Percentiles rank a stretch among this genome's conserved stretches.
These are phyloP conservation scores for Panellus pusillus DNA, from an alignment of 768 basidiomycete genomes.

Conservation along the genomic window DNA sequence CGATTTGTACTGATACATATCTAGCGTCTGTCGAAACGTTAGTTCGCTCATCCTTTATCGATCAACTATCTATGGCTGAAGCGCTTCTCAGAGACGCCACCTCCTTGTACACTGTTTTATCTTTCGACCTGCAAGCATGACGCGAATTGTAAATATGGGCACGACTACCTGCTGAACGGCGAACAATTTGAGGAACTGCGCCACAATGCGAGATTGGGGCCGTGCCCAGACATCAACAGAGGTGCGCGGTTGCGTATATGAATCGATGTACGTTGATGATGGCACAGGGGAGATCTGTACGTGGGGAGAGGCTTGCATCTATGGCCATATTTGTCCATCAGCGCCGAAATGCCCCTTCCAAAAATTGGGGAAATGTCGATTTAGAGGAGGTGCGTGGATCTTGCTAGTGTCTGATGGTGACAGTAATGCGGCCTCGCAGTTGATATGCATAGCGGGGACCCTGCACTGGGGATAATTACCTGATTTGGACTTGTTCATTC, in stretches of 20 bases:
- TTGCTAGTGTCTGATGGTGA: constrained; percentile 4
- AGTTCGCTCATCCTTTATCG: constrained; percentile 26
- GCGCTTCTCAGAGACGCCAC: constrained; percentile 49
- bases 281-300: constrained; percentile 51
- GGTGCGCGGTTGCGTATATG: constrained; percentile 34
- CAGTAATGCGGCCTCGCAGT: constrained; percentile 25
- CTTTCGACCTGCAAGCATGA: constrained; percentile 62
- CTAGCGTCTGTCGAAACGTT: constrained; percentile 64
- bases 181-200: constrained; percentile 57
- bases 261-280: not conserved
- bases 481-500: not conserved
- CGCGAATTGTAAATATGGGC: constrained; percentile 56
- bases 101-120: constrained; percentile 69
- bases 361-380: constrained; percentile 61
- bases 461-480: constrained; percentile 5
- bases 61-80: no score
- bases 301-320: constrained; percentile 62
- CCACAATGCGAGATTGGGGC: constrained; percentile 58
- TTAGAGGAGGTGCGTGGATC: constrained; percentile 50
- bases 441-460: constrained; percentile 38
- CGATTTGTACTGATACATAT: constrained; percentile 22
- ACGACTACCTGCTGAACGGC: constrained; percentile 57
- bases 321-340: constrained; percentile 52
- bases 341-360: constrained; percentile 44
- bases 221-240: constrained; percentile 60